These are phyloP conservation scores for Aspergillus conjunctus DNA, from an alignment of 495 filamentous ascomycete species.

Conservation along the genomic window DNA sequence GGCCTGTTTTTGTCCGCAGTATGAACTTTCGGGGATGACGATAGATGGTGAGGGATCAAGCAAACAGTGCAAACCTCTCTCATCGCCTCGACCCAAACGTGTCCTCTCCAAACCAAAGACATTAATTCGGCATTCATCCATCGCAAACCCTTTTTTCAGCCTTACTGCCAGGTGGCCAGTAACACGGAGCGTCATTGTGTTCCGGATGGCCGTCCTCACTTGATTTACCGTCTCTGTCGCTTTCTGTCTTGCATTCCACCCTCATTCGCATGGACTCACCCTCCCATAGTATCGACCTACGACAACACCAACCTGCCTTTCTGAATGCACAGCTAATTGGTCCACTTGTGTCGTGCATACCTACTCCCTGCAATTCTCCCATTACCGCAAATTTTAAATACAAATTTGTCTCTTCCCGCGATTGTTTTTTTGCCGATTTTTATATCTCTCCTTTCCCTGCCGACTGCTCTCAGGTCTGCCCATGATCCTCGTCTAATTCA, in stretches of 20 bases:
- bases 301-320: neutral
- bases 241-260: neutral
- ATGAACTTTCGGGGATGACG: neutral
- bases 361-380: neutral
- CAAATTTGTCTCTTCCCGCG: neutral
- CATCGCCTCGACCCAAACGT: slow-evolving; percentile 24
- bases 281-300: neutral
- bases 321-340: slow-evolving; percentile 14
- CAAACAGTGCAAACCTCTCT: slow-evolving; percentile 27
- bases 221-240: slow-evolving; percentile 14
- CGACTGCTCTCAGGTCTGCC: slow-evolving; percentile 16
- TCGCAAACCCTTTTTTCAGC: slow-evolving; percentile 16
- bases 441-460: neutral
- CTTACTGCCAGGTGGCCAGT: slow-evolving; percentile 48
- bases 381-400: neutral
- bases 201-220: slow-evolving; percentile 28
- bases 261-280: neutral
- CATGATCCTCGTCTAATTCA: neutral
- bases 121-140: slow-evolving; percentile 14
- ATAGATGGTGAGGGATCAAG: neutral
- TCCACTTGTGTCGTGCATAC: neutral
- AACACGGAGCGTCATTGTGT: slow-evolving; percentile 15
- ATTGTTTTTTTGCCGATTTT: neutral
- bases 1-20: no score
- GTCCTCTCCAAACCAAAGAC: slow-evolving; percentile 24